phyloP scores from a whole-genome alignment of 192 early-diverging fungal species.

The Jimgerdemannia flammicorona region DNA sequence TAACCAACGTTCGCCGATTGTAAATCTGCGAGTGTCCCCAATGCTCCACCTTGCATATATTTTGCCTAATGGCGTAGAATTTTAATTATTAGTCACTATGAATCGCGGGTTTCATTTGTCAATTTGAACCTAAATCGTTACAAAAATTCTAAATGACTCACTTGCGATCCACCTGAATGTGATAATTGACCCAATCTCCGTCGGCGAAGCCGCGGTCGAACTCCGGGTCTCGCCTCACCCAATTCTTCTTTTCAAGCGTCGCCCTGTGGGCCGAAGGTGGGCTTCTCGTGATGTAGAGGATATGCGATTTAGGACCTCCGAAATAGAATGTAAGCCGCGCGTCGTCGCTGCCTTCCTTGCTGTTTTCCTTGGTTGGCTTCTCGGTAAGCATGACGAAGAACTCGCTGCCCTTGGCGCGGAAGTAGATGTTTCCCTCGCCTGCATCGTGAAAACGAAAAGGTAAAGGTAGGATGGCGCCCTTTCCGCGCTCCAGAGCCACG shows the following conservation, averaged over 20 bases:
- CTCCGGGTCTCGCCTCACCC: not conserved
- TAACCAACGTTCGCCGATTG: not conserved
- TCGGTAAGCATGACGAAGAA: not conserved
- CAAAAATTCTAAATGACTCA: not conserved
- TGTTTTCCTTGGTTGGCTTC: not conserved
- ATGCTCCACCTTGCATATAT: not conserved
- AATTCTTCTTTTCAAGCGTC: not conserved
- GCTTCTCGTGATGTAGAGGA: not conserved
- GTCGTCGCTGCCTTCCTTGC: not conserved
- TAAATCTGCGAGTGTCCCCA: not conserved
- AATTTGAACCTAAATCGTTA: too few species aligned
- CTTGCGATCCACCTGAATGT: not conserved
- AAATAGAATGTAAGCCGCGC: not conserved
- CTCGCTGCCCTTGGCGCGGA: not conserved
- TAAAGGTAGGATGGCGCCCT: not conserved
- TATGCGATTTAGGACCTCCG: not conserved
- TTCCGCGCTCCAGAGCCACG: not conserved
- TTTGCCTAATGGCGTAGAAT: not conserved
- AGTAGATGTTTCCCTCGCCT: not conserved
- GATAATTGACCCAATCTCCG: not conserved
- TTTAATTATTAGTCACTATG: not conserved
- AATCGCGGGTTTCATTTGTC: too few species aligned
- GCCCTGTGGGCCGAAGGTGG: not conserved
- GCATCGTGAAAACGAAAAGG: not conserved
- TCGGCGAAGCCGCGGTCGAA: not conserved